phyloP scores from a whole-genome alignment of 345 rosid species.

The Mangifera indica region DNA sequence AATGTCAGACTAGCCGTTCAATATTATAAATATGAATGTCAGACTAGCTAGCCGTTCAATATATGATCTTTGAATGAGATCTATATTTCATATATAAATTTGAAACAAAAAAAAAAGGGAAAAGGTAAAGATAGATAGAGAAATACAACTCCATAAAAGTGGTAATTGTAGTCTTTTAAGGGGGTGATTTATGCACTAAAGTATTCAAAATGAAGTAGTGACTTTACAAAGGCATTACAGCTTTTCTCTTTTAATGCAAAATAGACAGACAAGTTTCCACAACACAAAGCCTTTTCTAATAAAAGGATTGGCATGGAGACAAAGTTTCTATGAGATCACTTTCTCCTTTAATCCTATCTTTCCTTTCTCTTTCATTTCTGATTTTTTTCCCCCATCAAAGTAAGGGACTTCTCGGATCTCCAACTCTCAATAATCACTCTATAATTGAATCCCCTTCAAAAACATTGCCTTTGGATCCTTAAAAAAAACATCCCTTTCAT shows the following conservation, averaged over 20 bases:
- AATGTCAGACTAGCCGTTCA: slow-evolving; percentile 8
- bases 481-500: slow-evolving; percentile 29
- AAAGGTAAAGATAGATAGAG: slow-evolving; percentile 3
- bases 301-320: slow-evolving; percentile 45
- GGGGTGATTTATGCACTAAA: slow-evolving; percentile 29
- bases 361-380: slow-evolving; percentile 6
- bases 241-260: slow-evolving; percentile 32
- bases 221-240: slow-evolving; percentile 39
- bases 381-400: slow-evolving; percentile 45
- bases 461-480: slow-evolving; percentile 38
- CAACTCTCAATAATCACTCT: slow-evolving; percentile 42
- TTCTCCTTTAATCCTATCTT: slow-evolving; percentile 32
- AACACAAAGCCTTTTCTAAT: slow-evolving; percentile 17
- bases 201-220: slow-evolving; percentile 34
- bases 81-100: slow-evolving; percentile 21
- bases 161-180: slow-evolving; percentile 51
- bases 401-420: slow-evolving; percentile 68
- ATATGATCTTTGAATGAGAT: slow-evolving; percentile 20
- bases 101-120: background rate
- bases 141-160: slow-evolving; percentile 23
- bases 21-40: background rate
- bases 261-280: slow-evolving; percentile 14
- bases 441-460: slow-evolving; percentile 37
- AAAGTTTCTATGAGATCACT: slow-evolving; percentile 44
- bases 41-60: background rate